Conservation (phyloP, 106 monocot species). For the Platanthera zijinensis region DNA sequence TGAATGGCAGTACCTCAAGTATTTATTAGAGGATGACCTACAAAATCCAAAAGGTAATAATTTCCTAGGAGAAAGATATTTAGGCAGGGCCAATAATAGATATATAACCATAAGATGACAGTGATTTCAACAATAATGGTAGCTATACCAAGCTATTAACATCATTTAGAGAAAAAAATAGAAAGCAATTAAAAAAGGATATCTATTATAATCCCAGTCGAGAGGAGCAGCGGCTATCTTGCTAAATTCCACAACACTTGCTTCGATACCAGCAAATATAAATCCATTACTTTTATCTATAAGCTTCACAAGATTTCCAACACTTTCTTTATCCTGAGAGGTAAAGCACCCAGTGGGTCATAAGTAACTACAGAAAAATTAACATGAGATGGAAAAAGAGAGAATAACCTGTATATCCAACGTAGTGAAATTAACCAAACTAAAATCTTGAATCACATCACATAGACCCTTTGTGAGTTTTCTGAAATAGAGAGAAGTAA, state of each 20-base stretch:
- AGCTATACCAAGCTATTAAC: neutral
- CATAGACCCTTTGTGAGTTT: conserved; percentile 92
- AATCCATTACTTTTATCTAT: conserved; percentile 98
- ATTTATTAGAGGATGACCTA: neutral
- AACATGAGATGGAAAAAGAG: neutral
- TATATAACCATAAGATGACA: neutral
- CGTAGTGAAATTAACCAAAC: conserved; percentile 74
- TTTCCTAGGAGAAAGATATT: neutral
- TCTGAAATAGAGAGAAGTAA: conserved; percentile 23
- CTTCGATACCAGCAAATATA: conserved; percentile 77
- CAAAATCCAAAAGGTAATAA: neutral
- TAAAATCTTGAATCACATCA: conserved; percentile 74
- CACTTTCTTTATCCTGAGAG: conserved; percentile 90
- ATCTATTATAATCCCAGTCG: conserved; percentile 96
- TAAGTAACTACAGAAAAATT: neutral
- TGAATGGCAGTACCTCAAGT: neutral
- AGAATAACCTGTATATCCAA: conserved; percentile 74
- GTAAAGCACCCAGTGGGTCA: neutral
- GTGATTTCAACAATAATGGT: neutral
- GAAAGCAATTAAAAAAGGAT: conserved; percentile 54
- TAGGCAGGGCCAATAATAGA: neutral
- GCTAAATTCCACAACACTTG: conserved; percentile 83
- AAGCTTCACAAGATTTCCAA: conserved; percentile 90
- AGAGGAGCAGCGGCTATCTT: conserved; percentile 90
- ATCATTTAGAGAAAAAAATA: neutral